Conservation (phyloP, 257 asterid species). For the Plantago major region DNA sequence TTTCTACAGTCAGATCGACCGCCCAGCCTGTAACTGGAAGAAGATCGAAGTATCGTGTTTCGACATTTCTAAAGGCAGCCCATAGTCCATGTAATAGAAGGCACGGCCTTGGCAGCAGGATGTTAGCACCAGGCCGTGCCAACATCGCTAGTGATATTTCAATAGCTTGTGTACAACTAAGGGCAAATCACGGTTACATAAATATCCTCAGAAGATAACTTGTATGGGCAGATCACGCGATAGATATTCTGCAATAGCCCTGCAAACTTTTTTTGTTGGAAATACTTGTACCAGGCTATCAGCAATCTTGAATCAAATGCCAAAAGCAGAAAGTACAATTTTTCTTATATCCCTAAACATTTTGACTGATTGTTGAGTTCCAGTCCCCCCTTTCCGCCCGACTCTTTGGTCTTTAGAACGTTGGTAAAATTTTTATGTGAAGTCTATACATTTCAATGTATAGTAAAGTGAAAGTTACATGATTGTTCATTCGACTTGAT, state of each 20-base stretch:
- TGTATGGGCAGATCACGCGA: constrained; percentile 64
- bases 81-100: constrained; percentile 72
- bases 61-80: constrained; percentile 59
- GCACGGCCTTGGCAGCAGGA: constrained; percentile 80
- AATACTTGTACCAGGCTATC: no score
- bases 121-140: constrained; percentile 67
- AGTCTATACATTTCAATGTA: no score
- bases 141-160: constrained; percentile 55
- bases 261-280: constrained; percentile 16
- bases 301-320: no score
- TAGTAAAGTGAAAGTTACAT: no score
- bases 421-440: no score
- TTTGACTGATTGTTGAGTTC: no score
- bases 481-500: no score
- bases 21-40: constrained; percentile 63
- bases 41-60: constrained; percentile 62
- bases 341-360: no score
- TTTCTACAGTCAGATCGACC: constrained; percentile 61
- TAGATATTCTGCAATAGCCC: constrained; percentile 73
- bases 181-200: no score
- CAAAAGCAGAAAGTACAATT: no score
- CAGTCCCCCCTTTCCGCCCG: no score
- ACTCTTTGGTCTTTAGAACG: no score
- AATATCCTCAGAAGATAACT: constrained; percentile 54
- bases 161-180: constrained; percentile 91